A percentile compares a stretch with the other conserved stretches of the same genome.
Evolutionary conservation across 2,329 filamentous ascomycete genomes (phyloP).

Genomic region (Penicillium sp.): DNA sequence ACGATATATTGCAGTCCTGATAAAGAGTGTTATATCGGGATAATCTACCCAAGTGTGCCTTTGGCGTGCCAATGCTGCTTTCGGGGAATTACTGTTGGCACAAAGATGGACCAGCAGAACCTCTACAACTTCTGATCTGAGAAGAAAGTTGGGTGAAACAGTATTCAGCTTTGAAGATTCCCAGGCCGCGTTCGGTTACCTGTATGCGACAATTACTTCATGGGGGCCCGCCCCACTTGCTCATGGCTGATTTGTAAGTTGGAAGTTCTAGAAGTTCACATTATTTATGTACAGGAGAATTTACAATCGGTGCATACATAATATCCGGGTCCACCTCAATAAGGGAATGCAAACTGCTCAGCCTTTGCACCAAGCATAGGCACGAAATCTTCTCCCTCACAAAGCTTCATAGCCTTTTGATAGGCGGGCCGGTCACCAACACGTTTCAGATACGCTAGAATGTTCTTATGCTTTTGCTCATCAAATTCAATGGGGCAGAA

Average conservation of each 20-base stretch:
- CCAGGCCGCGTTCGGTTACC: too few species aligned
- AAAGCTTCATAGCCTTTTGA: slow-evolving; percentile 22
- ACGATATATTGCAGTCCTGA: neutral
- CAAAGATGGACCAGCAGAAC: neutral
- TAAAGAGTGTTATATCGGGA: neutral
- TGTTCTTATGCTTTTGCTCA: slow-evolving; percentile 17
- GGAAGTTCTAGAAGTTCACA: neutral
- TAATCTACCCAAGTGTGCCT: neutral
- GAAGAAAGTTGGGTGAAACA: neutral
- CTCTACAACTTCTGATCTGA: slow-evolving; percentile 1
- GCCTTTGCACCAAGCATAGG: slow-evolving; percentile 18
- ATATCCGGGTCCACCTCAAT: slow-evolving; percentile 1
- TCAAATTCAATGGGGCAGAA: slow-evolving; percentile 20
- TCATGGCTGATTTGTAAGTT: neutral
- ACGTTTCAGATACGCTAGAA: slow-evolving; percentile 22
- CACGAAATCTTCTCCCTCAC: slow-evolving; percentile 24
- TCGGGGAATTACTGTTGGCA: slow-evolving; percentile 4
- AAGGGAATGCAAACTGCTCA: slow-evolving; percentile 13
- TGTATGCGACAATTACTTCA: too few species aligned
- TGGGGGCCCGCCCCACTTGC: neutral
- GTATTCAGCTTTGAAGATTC: slow-evolving; percentile 2
- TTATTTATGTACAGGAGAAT: neutral
- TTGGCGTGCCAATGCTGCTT: neutral
- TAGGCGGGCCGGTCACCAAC: slow-evolving; percentile 24
- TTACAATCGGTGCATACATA: neutral